These are phyloP conservation scores for Jatropha curcas DNA, from an alignment of 345 rosid genomes.

Conservation along the genomic window DNA sequence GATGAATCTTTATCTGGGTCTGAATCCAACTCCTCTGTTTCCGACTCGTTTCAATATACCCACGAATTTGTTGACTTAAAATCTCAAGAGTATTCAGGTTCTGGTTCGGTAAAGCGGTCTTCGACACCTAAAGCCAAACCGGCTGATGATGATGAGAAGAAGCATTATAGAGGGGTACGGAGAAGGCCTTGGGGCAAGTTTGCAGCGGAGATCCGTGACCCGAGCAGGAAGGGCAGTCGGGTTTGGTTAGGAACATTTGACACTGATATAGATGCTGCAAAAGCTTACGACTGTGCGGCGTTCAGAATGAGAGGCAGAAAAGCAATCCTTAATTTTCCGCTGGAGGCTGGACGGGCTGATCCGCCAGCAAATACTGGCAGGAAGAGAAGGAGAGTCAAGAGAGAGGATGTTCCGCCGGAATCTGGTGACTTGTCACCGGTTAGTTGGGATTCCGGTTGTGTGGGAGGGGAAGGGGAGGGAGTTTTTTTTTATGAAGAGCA, in stretches of 20 bases:
- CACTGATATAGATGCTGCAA: constrained; percentile 73
- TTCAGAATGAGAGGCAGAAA: constrained; percentile 81
- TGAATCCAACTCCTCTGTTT: constrained; percentile 38
- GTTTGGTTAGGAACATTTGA: constrained; percentile 95
- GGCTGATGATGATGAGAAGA: constrained; percentile 24
- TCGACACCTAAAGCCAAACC: constrained; percentile 2
- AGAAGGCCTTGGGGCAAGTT: constrained; percentile 94
- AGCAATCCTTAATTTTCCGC: constrained; percentile 83
- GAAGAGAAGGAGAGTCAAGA: constrained; percentile 47
- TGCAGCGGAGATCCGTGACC: constrained; percentile 96
- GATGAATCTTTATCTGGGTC: constrained; percentile 26
- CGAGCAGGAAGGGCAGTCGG: constrained; percentile 67
- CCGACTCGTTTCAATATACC: constrained; percentile 16
- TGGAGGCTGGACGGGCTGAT: constrained; percentile 61
- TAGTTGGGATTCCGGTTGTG: neutral
- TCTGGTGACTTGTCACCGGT: constrained; percentile 5
- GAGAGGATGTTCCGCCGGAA: constrained; percentile 15
- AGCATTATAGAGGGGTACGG: constrained; percentile 83
- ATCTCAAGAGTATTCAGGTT: neutral
- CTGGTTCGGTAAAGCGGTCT: constrained; percentile 15
- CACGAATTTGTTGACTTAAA: constrained; percentile 22
- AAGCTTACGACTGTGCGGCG: constrained; percentile 85
- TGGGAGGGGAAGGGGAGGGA: neutral
- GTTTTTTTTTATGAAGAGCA: constrained; percentile 8
- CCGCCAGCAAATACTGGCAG: constrained; percentile 52